Conservation (phyloP, 345 rosid genomes). For the Aquilaria malaccensis region DNA sequence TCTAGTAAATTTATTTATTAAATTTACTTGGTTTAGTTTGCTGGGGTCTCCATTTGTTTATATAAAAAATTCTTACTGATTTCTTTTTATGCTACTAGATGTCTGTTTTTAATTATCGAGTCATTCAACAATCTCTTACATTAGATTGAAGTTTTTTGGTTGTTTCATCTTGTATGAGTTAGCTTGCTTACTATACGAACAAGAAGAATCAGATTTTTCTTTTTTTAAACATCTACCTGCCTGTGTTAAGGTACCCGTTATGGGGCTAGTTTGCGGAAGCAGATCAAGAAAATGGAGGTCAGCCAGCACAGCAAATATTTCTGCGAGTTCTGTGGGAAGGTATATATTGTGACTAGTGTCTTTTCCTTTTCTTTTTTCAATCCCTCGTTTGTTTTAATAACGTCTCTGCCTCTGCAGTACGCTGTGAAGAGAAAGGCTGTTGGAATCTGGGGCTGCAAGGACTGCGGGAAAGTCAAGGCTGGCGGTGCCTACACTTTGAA, state of each 20-base stretch:
- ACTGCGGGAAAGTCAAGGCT: constrained; percentile 90
- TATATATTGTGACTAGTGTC: constrained; percentile 11
- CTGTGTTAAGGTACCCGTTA: constrained; percentile 55
- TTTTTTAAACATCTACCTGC: not conserved
- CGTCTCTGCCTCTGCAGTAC: constrained; percentile 28
- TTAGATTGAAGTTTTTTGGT: too few species aligned
- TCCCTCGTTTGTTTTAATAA: not conserved
- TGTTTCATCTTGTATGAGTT: too few species aligned
- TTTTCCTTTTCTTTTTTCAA: not conserved
- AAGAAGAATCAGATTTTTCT: too few species aligned
- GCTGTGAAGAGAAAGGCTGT: constrained; percentile 96
- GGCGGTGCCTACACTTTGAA: constrained; percentile 97
- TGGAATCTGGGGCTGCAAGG: constrained; percentile 98
- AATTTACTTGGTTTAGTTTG: not conserved
- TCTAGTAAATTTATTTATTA: constrained; percentile 1
- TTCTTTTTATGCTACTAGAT: too few species aligned
- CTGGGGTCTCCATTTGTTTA: too few species aligned
- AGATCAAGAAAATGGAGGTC: constrained; percentile 88
- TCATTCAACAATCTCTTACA: too few species aligned
- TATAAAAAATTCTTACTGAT: too few species aligned
- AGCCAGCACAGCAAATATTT: constrained; percentile 82
- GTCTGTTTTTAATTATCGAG: too few species aligned
- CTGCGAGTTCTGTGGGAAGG: constrained; percentile 90
- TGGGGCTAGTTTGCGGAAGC: constrained; percentile 88
- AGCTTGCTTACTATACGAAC: too few species aligned